Conservation (phyloP, 768 basidiomycete species). For the Cyclocybe cylindracea region DNA sequence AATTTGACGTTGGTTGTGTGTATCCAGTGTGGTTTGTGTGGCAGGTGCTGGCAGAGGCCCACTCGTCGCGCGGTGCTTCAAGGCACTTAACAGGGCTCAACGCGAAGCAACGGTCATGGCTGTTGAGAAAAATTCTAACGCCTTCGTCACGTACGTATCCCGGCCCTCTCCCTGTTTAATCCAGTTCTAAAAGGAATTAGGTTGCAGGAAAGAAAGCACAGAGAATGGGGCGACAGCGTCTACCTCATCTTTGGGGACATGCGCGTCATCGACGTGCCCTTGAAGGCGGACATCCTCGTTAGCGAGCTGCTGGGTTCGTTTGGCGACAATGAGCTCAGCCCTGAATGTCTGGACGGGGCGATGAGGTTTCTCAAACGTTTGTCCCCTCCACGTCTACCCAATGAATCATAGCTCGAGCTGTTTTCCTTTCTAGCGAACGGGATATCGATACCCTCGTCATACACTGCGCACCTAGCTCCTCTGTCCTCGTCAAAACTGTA, state of each 20-base stretch:
- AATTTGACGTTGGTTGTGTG: neutral
- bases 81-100: slow-evolving; percentile 68
- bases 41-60: slow-evolving; percentile 97
- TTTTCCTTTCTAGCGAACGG: slow-evolving; percentile 64
- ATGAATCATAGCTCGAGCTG: neutral
- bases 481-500: slow-evolving; percentile 92
- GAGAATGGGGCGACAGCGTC: slow-evolving; percentile 84
- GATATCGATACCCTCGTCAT: slow-evolving; percentile 95
- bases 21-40: slow-evolving; percentile 75
- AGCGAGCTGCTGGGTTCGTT: slow-evolving; percentile 97
- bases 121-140: slow-evolving; percentile 96
- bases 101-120: slow-evolving; percentile 74
- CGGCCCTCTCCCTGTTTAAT: slow-evolving; percentile 12
- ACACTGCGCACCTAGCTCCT: slow-evolving; percentile 93
- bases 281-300: slow-evolving; percentile 89
- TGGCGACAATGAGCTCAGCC: slow-evolving; percentile 97
- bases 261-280: slow-evolving; percentile 80
- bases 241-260: slow-evolving; percentile 93
- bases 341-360: slow-evolving; percentile 96
- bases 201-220: slow-evolving; percentile 77
- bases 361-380: slow-evolving; percentile 89
- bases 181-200: slow-evolving; percentile 38
- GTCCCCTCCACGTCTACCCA: slow-evolving; percentile 22
- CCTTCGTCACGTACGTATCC: slow-evolving; percentile 83
- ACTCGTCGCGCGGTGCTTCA: slow-evolving; percentile 81